These are phyloP conservation scores for Alternaria arborescens DNA, from an alignment of 2,329 filamentous ascomycete genomes.

Conservation along the genomic window DNA sequence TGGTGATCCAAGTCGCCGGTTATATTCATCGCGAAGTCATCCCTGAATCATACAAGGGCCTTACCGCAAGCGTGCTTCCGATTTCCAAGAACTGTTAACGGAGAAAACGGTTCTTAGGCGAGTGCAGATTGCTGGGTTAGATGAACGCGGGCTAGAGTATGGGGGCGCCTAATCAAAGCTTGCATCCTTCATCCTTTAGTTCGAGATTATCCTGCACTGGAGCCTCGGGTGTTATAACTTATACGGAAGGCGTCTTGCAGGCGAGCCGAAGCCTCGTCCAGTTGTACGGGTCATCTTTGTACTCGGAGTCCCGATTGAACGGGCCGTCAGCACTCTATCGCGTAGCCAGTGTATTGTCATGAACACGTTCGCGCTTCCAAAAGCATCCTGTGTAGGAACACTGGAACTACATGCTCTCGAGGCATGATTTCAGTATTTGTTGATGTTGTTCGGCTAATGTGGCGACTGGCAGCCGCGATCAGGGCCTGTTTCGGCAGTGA, in stretches of 20 bases:
- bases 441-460: neutral
- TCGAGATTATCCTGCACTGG: neutral
- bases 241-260: neutral
- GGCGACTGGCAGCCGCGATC: neutral
- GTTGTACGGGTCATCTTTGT: neutral
- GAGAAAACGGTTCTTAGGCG: neutral
- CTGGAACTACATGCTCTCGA: neutral
- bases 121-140: neutral
- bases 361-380: neutral
- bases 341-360: neutral
- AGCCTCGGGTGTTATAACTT: neutral
- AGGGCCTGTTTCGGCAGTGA: neutral
- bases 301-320: neutral
- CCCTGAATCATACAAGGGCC: neutral
- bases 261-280: neutral
- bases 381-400: neutral
- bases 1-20: neutral
- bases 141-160: neutral
- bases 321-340: constrained; percentile 1
- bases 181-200: neutral
- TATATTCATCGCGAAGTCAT: neutral
- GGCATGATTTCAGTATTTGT: neutral
- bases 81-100: neutral
- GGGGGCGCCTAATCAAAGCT: neutral
- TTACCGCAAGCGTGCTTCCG: neutral